phyloP scores from a whole-genome alignment of 805 yeast genomes.

The Suhomyces canberraensis region DNA sequence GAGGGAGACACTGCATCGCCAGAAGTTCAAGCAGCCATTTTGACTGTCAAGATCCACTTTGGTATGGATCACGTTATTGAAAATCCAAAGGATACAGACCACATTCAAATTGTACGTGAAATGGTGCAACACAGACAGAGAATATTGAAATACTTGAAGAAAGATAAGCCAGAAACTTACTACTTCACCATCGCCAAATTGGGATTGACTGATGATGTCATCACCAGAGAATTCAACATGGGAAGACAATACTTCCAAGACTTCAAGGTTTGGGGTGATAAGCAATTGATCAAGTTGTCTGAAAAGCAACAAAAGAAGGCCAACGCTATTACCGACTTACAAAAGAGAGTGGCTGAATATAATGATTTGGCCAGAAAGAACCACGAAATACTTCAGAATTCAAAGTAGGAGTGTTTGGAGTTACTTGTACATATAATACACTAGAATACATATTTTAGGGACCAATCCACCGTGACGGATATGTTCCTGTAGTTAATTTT shows the following conservation, averaged over 20 bases:
- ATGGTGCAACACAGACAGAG: conserved; percentile 87
- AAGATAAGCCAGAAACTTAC: conserved; percentile 75
- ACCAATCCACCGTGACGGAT: no score
- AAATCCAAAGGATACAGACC: conserved; percentile 68
- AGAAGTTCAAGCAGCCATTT: conserved; percentile 92
- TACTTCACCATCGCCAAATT: conserved; percentile 82
- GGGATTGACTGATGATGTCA: conserved; percentile 79
- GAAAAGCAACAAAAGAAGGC: conserved; percentile 26
- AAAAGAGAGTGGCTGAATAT: conserved; percentile 39
- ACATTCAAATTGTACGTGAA: conserved; percentile 71
- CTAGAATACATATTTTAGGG: neutral
- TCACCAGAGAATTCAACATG: conserved; percentile 77
- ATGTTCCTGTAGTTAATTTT: no score
- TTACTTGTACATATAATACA: conserved; percentile 8
- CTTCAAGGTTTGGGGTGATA: conserved; percentile 74
- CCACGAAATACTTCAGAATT: conserved; percentile 16
- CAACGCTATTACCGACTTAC: conserved; percentile 26
- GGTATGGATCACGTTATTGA: conserved; percentile 67
- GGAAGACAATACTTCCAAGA: conserved; percentile 76
- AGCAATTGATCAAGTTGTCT: conserved; percentile 50
- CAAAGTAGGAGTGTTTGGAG: conserved; percentile 1
- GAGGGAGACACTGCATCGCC: conserved; percentile 94
- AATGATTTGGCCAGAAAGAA: conserved; percentile 38
- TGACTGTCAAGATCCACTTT: conserved; percentile 76
- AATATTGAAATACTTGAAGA: conserved; percentile 76